These are phyloP conservation scores for Shiraia sp. DNA, from an alignment of 2,329 filamentous ascomycete genomes.

Conservation along the genomic window DNA sequence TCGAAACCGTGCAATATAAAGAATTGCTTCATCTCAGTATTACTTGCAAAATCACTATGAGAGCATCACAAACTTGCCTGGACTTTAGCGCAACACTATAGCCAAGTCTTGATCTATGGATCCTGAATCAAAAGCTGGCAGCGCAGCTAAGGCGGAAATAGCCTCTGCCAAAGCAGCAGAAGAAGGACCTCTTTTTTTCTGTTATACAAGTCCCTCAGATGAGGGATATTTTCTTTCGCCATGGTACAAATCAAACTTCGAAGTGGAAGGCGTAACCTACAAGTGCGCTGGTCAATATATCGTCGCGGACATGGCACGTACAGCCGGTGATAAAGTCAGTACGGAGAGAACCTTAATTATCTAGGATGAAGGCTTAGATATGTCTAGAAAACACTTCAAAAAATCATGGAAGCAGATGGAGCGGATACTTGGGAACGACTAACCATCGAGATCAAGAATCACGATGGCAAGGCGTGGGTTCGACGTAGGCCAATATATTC, in stretches of 20 bases:
- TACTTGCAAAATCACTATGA: no score
- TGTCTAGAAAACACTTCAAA: conserved; percentile 2
- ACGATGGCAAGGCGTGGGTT: not conserved
- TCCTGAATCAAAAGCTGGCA: not conserved
- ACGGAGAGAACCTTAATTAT: no score
- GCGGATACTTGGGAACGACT: not conserved
- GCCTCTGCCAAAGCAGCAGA: not conserved
- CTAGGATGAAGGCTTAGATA: no score
- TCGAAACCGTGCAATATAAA: not conserved
- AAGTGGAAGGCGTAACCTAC: not conserved
- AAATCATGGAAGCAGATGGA: not conserved
- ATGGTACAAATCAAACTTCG: conserved; percentile 1
- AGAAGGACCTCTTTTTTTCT: conserved; percentile 1
- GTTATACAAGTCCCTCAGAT: not conserved
- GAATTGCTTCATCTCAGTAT: not conserved
- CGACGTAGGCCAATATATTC: not conserved
- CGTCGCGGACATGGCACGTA: conserved; percentile 6
- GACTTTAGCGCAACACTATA: conserved; percentile 2
- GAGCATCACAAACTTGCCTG: conserved; percentile 3
- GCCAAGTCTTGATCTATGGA: not conserved
- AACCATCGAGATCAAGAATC: not conserved
- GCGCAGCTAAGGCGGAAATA: not conserved
- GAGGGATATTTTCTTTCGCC: conserved; percentile 5
- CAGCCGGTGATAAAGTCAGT: conserved; percentile 2
- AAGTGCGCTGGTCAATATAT: conserved; percentile 2